phyloP scores from a whole-genome alignment of 1,284 basidiomycete species.

The Baeospora myosura region DNA sequence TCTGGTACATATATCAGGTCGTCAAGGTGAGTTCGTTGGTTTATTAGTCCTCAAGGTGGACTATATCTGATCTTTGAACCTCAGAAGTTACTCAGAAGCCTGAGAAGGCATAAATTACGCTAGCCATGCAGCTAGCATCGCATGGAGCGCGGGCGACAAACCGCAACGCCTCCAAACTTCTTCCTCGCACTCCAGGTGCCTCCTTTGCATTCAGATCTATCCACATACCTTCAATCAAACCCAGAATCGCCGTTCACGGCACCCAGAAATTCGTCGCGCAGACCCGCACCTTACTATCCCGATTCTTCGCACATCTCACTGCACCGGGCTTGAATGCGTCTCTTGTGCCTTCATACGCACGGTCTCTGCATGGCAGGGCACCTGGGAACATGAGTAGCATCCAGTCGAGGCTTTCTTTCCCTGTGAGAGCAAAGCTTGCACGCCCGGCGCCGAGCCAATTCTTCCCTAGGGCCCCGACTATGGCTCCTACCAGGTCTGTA shows the following conservation, averaged over 20 bases:
- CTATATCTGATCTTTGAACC: too few relatives aligned
- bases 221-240: slow-evolving; percentile 30
- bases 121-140: slow-evolving; percentile 49
- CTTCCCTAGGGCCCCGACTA: slow-evolving; percentile 48
- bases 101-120: background rate
- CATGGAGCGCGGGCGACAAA: slow-evolving; percentile 36
- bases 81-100: too few relatives aligned
- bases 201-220: slow-evolving; percentile 28
- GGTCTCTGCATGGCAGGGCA: slow-evolving; percentile 32
- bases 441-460: slow-evolving; percentile 38
- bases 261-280: slow-evolving; percentile 36
- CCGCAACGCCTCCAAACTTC: slow-evolving; percentile 24
- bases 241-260: slow-evolving; percentile 22
- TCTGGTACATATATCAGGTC: too few relatives aligned
- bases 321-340: slow-evolving; percentile 44
- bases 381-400: slow-evolving; percentile 29
- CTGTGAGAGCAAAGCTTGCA: slow-evolving; percentile 41
- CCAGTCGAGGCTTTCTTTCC: slow-evolving; percentile 44
- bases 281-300: slow-evolving; percentile 46
- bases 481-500: slow-evolving; percentile 36
- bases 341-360: slow-evolving; percentile 20
- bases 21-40: too few relatives aligned
- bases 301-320: slow-evolving; percentile 50
- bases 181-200: slow-evolving; percentile 11
- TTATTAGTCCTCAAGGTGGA: too few relatives aligned